Percentiles rank a stretch among this genome's conserved stretches.
Evolutionary conservation across 1,284 basidiomycete species (phyloP).

Genomic region (Leccinum angustisporum): DNA sequence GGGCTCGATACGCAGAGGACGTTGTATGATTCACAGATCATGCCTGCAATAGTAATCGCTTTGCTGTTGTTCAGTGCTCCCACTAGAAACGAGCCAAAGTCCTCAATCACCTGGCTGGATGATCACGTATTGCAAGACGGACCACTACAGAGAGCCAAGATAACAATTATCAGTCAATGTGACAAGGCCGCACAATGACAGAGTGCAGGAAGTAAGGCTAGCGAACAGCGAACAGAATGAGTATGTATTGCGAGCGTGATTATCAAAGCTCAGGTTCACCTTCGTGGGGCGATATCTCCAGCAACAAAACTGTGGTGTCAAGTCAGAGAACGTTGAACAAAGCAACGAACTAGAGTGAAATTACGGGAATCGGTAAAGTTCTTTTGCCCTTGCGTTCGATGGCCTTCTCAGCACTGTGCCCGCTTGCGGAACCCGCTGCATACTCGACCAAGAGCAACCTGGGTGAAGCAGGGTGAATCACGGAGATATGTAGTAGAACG

Average conservation of each 20-base stretch:
- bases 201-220: slow-evolving; percentile 87
- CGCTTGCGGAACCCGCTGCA: slow-evolving; percentile 67
- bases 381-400: slow-evolving; percentile 79
- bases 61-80: slow-evolving; percentile 20
- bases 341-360: neutral
- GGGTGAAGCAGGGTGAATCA: neutral
- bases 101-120: slow-evolving; percentile 59
- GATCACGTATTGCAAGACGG: slow-evolving; percentile 82
- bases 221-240: slow-evolving; percentile 5
- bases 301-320: slow-evolving; percentile 55
- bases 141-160: slow-evolving; percentile 53
- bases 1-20: slow-evolving; percentile 67
- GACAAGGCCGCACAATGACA: slow-evolving; percentile 56
- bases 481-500: slow-evolving; percentile 19
- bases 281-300: slow-evolving; percentile 83
- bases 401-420: slow-evolving; percentile 61
- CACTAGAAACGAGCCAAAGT: slow-evolving; percentile 25
- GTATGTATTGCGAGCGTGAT: neutral
- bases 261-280: slow-evolving; percentile 34
- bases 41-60: slow-evolving; percentile 63
- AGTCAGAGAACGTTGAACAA: neutral
- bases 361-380: slow-evolving; percentile 69
- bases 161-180: neutral
- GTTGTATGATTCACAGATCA: slow-evolving; percentile 66
- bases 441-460: slow-evolving; percentile 84